phyloP scores from a whole-genome alignment of 2,329 filamentous ascomycete species.

The Ophiostoma tasmaniense region DNA sequence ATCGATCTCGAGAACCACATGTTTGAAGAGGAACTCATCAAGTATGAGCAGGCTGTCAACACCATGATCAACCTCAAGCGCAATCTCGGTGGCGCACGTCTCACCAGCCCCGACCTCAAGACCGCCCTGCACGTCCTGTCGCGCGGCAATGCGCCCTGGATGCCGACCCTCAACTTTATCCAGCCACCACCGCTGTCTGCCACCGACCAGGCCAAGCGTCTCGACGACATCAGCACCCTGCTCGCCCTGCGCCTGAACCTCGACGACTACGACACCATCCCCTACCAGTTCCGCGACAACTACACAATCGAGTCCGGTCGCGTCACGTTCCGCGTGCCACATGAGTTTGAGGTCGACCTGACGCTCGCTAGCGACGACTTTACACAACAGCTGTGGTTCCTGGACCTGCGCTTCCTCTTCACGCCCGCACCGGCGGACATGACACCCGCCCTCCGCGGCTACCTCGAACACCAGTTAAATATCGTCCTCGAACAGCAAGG shows the following conservation, averaged over 20 bases:
- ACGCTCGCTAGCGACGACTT: slow-evolving; percentile 82
- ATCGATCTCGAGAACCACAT: slow-evolving; percentile 80
- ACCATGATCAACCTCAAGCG: slow-evolving; percentile 64
- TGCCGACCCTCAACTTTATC: slow-evolving; percentile 78
- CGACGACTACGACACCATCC: slow-evolving; percentile 68
- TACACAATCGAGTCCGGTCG: slow-evolving; percentile 79
- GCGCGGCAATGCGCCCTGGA: slow-evolving; percentile 65
- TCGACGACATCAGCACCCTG: slow-evolving; percentile 75
- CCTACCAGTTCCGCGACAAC: slow-evolving; percentile 58
- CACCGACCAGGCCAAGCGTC: slow-evolving; percentile 62
- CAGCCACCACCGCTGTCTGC: slow-evolving; percentile 61
- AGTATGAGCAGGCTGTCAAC: slow-evolving; percentile 53
- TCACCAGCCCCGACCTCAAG: slow-evolving; percentile 83
- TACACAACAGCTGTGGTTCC: slow-evolving; percentile 81
- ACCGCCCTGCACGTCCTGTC: slow-evolving; percentile 81
- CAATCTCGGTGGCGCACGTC: slow-evolving; percentile 60
- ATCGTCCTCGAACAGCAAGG: slow-evolving; percentile 60
- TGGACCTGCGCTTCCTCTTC: slow-evolving; percentile 83
- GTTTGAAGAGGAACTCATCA: slow-evolving; percentile 46
- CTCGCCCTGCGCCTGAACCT: slow-evolving; percentile 77
- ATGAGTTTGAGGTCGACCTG: slow-evolving; percentile 88
- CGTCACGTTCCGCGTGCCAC: slow-evolving; percentile 73
- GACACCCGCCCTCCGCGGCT: slow-evolving; percentile 52
- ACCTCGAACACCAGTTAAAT: slow-evolving; percentile 66
- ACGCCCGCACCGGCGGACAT: slow-evolving; percentile 56